A percentile compares a stretch with the other conserved stretches of the same genome.
phyloP scores from a whole-genome alignment of 805 yeast species.

The Monosporozyma unispora region DNA sequence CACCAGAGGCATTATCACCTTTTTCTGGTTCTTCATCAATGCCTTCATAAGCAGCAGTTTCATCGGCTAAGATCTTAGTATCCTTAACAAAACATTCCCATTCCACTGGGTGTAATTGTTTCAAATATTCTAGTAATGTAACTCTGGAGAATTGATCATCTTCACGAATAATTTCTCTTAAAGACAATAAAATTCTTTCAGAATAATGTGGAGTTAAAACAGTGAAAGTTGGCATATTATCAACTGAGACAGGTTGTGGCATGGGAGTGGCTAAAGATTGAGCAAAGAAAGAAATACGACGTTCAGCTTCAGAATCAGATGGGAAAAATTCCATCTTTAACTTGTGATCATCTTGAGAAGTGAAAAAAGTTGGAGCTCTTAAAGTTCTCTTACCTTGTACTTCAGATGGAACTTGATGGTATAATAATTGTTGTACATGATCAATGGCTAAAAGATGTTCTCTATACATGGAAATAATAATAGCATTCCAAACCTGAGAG shows the following conservation, averaged over 20 bases:
- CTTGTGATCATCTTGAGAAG: conserved; percentile 90
- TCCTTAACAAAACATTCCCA: conserved; percentile 98
- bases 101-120: conserved; percentile 91
- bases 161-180: conserved; percentile 92
- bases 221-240: conserved; percentile 98
- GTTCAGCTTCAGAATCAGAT: conserved; percentile 93
- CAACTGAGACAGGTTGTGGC: conserved; percentile 98
- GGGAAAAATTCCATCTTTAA: conserved; percentile 97
- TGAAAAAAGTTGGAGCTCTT: conserved; percentile 98
- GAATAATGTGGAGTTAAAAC: conserved; percentile 94
- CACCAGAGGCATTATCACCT: conserved; percentile 64
- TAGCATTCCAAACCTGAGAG: conserved; percentile 98
- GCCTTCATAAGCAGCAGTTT: conserved; percentile 65
- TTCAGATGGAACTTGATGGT: conserved; percentile 98
- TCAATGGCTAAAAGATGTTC: conserved; percentile 97
- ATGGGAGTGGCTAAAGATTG: conserved; percentile 98
- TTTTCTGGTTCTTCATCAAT: conserved; percentile 39
- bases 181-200: conserved; percentile 86
- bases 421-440: conserved; percentile 93
- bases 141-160: conserved; percentile 95
- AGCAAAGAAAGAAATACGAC: conserved; percentile 98
- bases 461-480: conserved; percentile 98
- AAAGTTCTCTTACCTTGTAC: conserved; percentile 96
- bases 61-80: conserved; percentile 90
- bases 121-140: conserved; percentile 85